Base-by-base conservation (phyloP, 495 filamentous ascomycete species). In the Penicillium antarcticum region DNA sequence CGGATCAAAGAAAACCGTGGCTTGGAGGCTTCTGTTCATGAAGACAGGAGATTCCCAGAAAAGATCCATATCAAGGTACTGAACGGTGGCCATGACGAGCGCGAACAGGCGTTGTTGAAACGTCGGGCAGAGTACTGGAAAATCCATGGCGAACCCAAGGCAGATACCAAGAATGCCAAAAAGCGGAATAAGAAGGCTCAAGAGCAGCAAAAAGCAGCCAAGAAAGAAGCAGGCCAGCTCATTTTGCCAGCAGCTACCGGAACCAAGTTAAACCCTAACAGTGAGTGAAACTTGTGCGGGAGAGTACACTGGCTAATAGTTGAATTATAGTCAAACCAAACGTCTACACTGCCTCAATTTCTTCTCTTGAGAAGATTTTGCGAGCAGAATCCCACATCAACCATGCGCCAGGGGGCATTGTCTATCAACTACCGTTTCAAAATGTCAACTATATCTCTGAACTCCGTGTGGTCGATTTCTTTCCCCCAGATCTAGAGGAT, bases 401-500 rank as follows among this genome's bases (percentile, higher is more conserved):
- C 18, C 71, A 55, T 47, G 73, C 56, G 52, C 76, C 55, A 2
- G 67, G 71, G 11, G 78, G 76, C 2, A 61, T 71, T 16, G 63
- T 55, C 34, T 83, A 68, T 52, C 57, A 55, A 42, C 77, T 78
- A 44, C 84, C 90, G 1, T 96, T 95, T 58, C 77, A 85, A 36
- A 90, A 90, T 61, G 64, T 80, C 44, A 88, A 87, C 45, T 95
- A 90, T 59, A 79, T 75, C 13, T 72, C 80, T 13, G 66, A 69
- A 29, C 86, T 87, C 37, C 86, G 88, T 21, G 85, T 96, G 1
- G 76, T 96, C 13, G 89, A 96, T 63, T 97, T 90, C 69, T 82
- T 76, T 29, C 94, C 94, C 1, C 68, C 70, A 13, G 74, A 75
- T 2, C 67, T 98, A 9, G 81, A 85, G 52, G 83, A 95, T 49